A percentile compares a stretch with the other conserved stretches of the same genome.
These are phyloP conservation scores for Tolypocladium nubicola DNA, from an alignment of 2,329 filamentous ascomycete species.

Conservation along the genomic window DNA sequence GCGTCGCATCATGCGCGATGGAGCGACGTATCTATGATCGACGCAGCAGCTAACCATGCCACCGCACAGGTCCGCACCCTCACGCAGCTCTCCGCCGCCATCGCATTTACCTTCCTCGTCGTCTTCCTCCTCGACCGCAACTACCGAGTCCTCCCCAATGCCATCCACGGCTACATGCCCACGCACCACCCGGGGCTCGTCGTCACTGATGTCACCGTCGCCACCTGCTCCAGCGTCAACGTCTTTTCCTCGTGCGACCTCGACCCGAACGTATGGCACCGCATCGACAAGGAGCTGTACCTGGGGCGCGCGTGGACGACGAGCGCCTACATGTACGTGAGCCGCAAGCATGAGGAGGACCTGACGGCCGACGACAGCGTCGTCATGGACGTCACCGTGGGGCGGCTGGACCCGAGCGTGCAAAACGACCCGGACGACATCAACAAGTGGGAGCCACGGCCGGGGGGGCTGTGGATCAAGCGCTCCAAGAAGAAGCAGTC, in stretches of 20 bases:
- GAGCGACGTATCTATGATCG: background rate
- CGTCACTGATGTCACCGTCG: constrained; percentile 75
- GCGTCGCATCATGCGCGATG: background rate
- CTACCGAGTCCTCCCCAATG: constrained; percentile 75
- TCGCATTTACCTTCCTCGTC: constrained; percentile 56
- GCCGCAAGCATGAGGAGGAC: constrained; percentile 79
- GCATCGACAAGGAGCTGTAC: constrained; percentile 82
- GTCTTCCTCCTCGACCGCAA: constrained; percentile 78
- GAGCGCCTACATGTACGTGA: constrained; percentile 71
- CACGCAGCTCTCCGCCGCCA: constrained; percentile 61
- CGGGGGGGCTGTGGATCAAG: constrained; percentile 74
- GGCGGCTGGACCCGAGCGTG: constrained; percentile 55
- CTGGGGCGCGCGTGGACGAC: constrained; percentile 63
- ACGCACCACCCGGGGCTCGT: constrained; percentile 75
- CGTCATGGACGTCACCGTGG: constrained; percentile 67
- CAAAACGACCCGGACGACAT: constrained; percentile 39
- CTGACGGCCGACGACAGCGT: constrained; percentile 64
- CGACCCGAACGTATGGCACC: constrained; percentile 63
- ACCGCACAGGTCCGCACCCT: constrained; percentile 49
- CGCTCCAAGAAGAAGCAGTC: constrained; percentile 61
- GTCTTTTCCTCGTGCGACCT: constrained; percentile 66
- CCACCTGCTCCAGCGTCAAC: constrained; percentile 66
- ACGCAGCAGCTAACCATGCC: background rate
- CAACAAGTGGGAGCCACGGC: constrained; percentile 67
- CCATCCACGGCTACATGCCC: constrained; percentile 80